Evolutionary conservation across 2,329 filamentous ascomycete species (phyloP).

Genomic region (Torrubiella hemipterigena): DNA sequence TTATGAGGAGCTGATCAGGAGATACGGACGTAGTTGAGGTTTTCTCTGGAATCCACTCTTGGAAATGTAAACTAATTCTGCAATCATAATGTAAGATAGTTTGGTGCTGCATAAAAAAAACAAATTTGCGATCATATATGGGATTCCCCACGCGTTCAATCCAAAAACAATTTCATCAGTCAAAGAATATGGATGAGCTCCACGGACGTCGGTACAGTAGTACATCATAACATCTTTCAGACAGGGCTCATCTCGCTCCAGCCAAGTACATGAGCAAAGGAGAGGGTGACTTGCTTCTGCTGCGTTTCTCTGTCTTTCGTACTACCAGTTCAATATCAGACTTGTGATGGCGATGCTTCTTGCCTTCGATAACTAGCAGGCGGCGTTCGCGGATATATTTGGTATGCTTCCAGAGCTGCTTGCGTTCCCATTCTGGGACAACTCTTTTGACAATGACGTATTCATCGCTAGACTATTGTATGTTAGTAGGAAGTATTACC

Average conservation of each 20-base stretch:
- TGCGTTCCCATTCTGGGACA: constrained; percentile 60
- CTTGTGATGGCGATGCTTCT: constrained; percentile 29
- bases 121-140: no score
- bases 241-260: constrained; percentile 29
- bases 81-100: no score
- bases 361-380: constrained; percentile 34
- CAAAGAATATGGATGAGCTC: no score
- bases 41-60: constrained; percentile 1
- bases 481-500: neutral
- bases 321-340: constrained; percentile 35
- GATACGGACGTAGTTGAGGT: constrained; percentile 19
- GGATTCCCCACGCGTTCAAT: no score
- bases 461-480: constrained; percentile 41
- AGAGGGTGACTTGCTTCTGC: constrained; percentile 44
- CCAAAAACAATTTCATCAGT: constrained; percentile 1
- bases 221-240: constrained; percentile 13
- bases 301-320: constrained; percentile 43
- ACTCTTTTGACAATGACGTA: constrained; percentile 64
- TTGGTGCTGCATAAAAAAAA: no score
- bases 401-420: constrained; percentile 62
- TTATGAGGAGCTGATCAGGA: constrained; percentile 83
- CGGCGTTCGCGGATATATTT: constrained; percentile 47
- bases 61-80: constrained; percentile 4
- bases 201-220: no score
- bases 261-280: constrained; percentile 45